Evolutionary conservation across 2,329 filamentous ascomycete species (phyloP).

Genomic region (Pseudogymnoascus sp.): DNA sequence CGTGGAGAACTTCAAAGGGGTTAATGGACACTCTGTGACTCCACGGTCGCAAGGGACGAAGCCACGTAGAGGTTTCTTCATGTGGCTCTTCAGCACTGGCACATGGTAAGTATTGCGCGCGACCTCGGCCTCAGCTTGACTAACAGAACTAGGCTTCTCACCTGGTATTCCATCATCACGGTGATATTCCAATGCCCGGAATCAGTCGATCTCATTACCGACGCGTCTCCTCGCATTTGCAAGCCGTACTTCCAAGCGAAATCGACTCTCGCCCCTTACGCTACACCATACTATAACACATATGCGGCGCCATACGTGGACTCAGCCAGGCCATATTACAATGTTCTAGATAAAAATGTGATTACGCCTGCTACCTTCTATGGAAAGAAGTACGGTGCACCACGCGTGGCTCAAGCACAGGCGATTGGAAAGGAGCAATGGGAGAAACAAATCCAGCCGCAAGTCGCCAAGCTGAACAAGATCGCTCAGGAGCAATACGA

Average conservation of each 20-base stretch:
- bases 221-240: constrained; percentile 69
- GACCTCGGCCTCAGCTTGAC: background rate
- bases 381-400: constrained; percentile 66
- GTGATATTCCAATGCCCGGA: constrained; percentile 76
- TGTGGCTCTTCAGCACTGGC: constrained; percentile 38
- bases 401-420: constrained; percentile 59
- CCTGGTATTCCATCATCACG: constrained; percentile 81
- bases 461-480: constrained; percentile 56
- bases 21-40: constrained; percentile 33
- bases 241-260: constrained; percentile 67
- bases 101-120: constrained; percentile 41
- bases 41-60: constrained; percentile 25
- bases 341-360: constrained; percentile 51
- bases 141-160: constrained; percentile 50
- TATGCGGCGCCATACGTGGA: constrained; percentile 82
- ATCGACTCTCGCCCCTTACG: constrained; percentile 58
- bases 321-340: constrained; percentile 66
- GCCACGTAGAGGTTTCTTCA: constrained; percentile 11
- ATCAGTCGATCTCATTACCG: constrained; percentile 56
- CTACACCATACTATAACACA: constrained; percentile 75
- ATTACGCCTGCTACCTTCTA: constrained; percentile 61
- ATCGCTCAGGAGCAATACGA: constrained; percentile 61
- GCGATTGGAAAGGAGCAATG: constrained; percentile 64
- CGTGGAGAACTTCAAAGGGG: constrained; percentile 26
- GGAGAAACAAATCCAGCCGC: constrained; percentile 69